Evolutionary conservation across 2,329 filamentous ascomycete genomes (phyloP), one percentile per base, ranked within the genome.

Genomic region (Ascochyta lentis): DNA sequence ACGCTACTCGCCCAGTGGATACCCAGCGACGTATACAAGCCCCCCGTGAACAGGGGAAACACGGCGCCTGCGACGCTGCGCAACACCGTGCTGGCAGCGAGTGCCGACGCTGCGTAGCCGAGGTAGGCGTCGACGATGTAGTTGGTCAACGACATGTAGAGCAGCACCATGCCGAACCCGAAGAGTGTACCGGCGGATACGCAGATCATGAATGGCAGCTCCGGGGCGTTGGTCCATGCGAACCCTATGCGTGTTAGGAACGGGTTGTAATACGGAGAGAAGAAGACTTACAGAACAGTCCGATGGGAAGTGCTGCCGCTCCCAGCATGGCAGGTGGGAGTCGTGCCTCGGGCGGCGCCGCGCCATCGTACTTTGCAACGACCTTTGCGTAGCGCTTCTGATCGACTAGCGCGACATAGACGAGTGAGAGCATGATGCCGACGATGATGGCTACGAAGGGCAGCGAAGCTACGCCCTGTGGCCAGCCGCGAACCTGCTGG

Each of bases 61-160:
- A 73, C 76, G 8, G 80, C 77, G 41, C 79, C 80, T 33, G 80
- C 79, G 19, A 80, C 53, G 0, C 78, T 79, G 24, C 80, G 74
- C 12, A 83, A 59, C 3, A 83, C 73, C 0, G 78, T 75, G 61
- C 78, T 81, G 10, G 78, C 80, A 1, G 65, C 66, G 13, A 71
- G 57, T 9, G 64, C 68, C 15, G 67, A 70, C n/a, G 69, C 69
- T n/a, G 67, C 64, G 37, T 67, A 71, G 1, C 59, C 86, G 45
- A 86, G 84, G 56, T 71, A 87, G 6, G 85, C 78, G 66, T 90
- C 89, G 58, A 90, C 84, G 12, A 90, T 80, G 73, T 90, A 90
- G 74, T 86, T 88, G 68, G 86, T 81, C 41, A 86, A 75, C 5
- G 80, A 80, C 23, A 70, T 60, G 56, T 66, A 72, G 6, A 69